phyloP scores from a whole-genome alignment of 2,329 filamentous ascomycete species.

The Blastomyces gilchristii region DNA sequence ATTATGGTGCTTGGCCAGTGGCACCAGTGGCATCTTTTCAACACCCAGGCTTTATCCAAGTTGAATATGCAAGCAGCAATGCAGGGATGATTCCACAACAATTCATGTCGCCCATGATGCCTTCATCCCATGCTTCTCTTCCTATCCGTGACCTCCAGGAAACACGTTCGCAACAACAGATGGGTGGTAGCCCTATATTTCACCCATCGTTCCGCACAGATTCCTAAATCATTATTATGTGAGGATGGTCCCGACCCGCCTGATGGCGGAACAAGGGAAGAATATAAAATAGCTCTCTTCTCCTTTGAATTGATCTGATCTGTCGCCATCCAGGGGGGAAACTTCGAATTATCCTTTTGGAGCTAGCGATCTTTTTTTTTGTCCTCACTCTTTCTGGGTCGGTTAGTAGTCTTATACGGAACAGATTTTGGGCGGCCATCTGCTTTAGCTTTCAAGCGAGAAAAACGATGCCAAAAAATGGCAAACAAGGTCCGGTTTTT shows the following conservation, averaged over 20 bases:
- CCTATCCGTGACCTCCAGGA: conserved; percentile 11
- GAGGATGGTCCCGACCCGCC: neutral
- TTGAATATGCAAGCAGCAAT: conserved; percentile 21
- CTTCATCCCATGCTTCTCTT: conserved; percentile 18
- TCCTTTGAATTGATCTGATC: neutral
- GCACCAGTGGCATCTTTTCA: conserved; percentile 23
- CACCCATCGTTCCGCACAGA: conserved; percentile 23
- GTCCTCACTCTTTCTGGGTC: neutral
- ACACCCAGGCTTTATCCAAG: conserved; percentile 25
- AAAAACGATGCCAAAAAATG: too few species aligned
- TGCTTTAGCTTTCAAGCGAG: neutral
- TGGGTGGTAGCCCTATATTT: conserved; percentile 18
- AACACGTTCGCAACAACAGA: conserved; percentile 15
- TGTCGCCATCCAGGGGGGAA: neutral
- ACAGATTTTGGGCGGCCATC: conserved; percentile 6
- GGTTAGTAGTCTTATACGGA: neutral
- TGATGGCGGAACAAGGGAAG: neutral
- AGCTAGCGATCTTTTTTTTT: neutral
- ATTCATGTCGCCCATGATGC: conserved; percentile 22
- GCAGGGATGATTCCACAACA: conserved; percentile 21
- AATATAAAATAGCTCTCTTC: neutral
- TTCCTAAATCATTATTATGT: conserved; percentile 24
- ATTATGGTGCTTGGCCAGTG: conserved; percentile 24
- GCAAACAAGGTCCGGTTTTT: neutral
- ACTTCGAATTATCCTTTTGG: neutral